Percentiles rank a stretch among this genome's conserved stretches.
phyloP scores from a whole-genome alignment of 805 yeast genomes.

The Wickerhamiella cacticola region DNA sequence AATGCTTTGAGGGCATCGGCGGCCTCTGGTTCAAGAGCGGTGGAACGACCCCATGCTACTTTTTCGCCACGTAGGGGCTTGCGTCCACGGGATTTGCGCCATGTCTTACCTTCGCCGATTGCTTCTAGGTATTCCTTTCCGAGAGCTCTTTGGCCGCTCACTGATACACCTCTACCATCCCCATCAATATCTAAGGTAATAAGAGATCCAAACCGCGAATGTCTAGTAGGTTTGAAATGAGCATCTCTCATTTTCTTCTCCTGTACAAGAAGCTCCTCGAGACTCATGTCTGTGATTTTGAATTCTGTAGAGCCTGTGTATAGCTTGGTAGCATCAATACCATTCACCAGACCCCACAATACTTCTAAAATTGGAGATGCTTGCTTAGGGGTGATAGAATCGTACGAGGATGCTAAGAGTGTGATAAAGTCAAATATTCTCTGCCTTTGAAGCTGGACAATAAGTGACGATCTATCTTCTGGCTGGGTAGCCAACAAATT shows the following conservation, averaged over 20 bases:
- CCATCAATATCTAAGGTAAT: slow-evolving; percentile 48
- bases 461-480: slow-evolving; percentile 49
- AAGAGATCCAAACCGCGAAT: slow-evolving; percentile 83
- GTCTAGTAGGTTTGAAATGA: slow-evolving; percentile 50
- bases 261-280: slow-evolving; percentile 40
- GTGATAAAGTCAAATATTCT: slow-evolving; percentile 61
- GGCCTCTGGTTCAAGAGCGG: slow-evolving; percentile 23
- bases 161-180: slow-evolving; percentile 41
- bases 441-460: slow-evolving; percentile 50
- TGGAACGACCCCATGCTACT: slow-evolving; percentile 22
- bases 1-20: slow-evolving; percentile 33
- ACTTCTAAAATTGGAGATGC: slow-evolving; percentile 48
- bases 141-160: slow-evolving; percentile 63
- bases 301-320: slow-evolving; percentile 16
- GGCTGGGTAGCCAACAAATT: slow-evolving; percentile 73
- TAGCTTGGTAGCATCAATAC: slow-evolving; percentile 36
- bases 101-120: slow-evolving; percentile 56
- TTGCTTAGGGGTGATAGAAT: not conserved
- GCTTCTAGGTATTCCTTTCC: slow-evolving; percentile 43
- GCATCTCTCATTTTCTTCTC: slow-evolving; percentile 45
- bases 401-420: not conserved
- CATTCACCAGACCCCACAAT: slow-evolving; percentile 48
- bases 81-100: slow-evolving; percentile 36
- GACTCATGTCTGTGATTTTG: slow-evolving; percentile 13
- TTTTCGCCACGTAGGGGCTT: slow-evolving; percentile 12